Conservation (phyloP, 768 basidiomycete genomes). For the Russula emetica region DNA sequence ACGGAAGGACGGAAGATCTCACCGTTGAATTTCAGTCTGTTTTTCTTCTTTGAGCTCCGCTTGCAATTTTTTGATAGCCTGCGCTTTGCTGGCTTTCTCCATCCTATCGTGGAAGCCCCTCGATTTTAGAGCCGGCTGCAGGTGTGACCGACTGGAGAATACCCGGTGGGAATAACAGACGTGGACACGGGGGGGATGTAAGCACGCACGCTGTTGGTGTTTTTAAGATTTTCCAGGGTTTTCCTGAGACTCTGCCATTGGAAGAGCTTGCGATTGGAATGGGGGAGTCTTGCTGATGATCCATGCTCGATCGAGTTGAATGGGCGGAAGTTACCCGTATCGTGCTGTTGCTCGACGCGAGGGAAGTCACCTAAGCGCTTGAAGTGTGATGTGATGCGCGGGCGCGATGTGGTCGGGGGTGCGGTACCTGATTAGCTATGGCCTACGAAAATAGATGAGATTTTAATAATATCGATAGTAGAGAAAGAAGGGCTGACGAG, state of each 20-base stretch:
- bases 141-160: constrained; percentile 57
- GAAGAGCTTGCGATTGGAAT: constrained; percentile 52
- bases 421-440: constrained; percentile 3
- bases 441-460: neutral
- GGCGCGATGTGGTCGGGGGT: neutral
- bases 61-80: constrained; percentile 70
- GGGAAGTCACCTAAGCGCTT: neutral
- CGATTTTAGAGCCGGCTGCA: constrained; percentile 60
- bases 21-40: constrained; percentile 61
- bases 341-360: neutral
- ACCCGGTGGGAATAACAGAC: constrained; percentile 2
- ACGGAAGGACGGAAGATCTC: constrained; percentile 20
- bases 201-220: constrained; percentile 48
- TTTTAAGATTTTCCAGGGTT: constrained; percentile 58
- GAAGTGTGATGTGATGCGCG: neutral
- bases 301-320: constrained; percentile 4
- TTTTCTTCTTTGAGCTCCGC: constrained; percentile 74
- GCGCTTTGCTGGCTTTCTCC: constrained; percentile 58
- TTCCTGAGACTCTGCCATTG: constrained; percentile 64
- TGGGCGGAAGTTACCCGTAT: neutral
- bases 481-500: neutral
- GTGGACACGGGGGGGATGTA: constrained; percentile 7
- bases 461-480: neutral
- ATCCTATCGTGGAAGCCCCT: constrained; percentile 66
- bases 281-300: constrained; percentile 14